Percentiles rank a stretch among this genome's conserved stretches.
phyloP scores from a whole-genome alignment of 164 flowering plant species.

The Magnolia officinalis region DNA sequence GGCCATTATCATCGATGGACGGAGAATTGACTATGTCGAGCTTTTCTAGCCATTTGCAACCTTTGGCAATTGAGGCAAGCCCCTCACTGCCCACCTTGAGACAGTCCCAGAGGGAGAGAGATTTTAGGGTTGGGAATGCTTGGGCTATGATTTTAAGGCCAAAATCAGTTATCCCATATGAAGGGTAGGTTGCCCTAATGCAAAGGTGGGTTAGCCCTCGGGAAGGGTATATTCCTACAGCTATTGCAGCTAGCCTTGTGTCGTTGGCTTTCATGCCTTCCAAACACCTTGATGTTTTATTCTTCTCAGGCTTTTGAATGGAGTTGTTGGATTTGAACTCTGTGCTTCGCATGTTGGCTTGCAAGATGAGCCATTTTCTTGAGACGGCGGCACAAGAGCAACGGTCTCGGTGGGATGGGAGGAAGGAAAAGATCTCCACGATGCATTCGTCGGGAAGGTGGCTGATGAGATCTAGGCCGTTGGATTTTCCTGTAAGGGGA shows the following conservation, averaged over 20 bases:
- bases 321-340: conserved; percentile 10
- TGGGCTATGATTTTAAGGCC: conserved; percentile 38
- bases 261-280: conserved; percentile 42
- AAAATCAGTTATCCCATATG: conserved; percentile 28
- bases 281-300: conserved; percentile 22
- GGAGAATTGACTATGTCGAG: conserved; percentile 32
- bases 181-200: conserved; percentile 26
- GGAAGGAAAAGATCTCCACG: conserved; percentile 17
- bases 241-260: conserved; percentile 37
- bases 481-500: not conserved
- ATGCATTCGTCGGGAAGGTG: conserved; percentile 22
- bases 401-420: conserved; percentile 16
- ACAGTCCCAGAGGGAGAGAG: conserved; percentile 32
- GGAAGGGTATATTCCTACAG: conserved; percentile 27
- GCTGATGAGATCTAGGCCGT: conserved; percentile 7
- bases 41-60: conserved; percentile 32
- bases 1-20: conserved; percentile 19
- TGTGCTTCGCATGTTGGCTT: conserved; percentile 17
- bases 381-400: conserved; percentile 19
- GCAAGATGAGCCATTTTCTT: conserved; percentile 22
- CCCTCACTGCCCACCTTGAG: conserved; percentile 28
- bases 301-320: not conserved
- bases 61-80: conserved; percentile 24
- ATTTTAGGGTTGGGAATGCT: conserved; percentile 30
- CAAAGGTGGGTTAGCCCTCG: conserved; percentile 34